A percentile compares a stretch with the other conserved stretches of the same genome.
Evolutionary conservation across 164 flowering plant genomes (phyloP).

Genomic region (Sextonia rubra): DNA sequence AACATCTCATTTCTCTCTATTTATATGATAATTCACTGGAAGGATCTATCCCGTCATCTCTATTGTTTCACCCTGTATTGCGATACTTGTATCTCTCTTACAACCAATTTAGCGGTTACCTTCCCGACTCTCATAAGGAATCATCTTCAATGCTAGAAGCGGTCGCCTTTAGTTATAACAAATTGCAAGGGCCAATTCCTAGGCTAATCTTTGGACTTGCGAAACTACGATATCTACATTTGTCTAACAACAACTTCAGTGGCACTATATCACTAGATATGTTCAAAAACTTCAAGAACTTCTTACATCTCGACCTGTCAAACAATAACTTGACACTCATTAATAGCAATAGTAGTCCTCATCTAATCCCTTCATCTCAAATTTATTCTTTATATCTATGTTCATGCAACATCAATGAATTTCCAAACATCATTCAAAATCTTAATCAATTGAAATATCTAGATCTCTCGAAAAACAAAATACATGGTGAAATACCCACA

Average conservation of each 20-base stretch:
- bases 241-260: too few species aligned
- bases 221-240: too few species aligned
- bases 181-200: background rate
- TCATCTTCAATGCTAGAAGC: background rate
- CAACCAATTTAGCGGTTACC: background rate
- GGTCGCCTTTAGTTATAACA: background rate
- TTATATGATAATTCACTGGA: too few species aligned
- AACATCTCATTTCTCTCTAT: background rate
- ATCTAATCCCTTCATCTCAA: background rate
- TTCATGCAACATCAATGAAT: constrained; percentile 14
- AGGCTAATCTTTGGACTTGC: background rate
- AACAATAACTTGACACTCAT: background rate
- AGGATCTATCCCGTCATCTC: background rate
- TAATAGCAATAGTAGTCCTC: background rate
- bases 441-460: background rate
- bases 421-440: constrained; percentile 13
- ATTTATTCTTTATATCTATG: background rate
- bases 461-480: constrained; percentile 3
- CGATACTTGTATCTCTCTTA: background rate
- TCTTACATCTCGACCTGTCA: background rate
- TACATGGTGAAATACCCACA: background rate
- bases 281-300: background rate
- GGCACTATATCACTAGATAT: background rate
- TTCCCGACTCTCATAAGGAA: background rate
- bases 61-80: background rate